Conservation (phyloP, 345 rosid species). For the Camelina hispida region DNA sequence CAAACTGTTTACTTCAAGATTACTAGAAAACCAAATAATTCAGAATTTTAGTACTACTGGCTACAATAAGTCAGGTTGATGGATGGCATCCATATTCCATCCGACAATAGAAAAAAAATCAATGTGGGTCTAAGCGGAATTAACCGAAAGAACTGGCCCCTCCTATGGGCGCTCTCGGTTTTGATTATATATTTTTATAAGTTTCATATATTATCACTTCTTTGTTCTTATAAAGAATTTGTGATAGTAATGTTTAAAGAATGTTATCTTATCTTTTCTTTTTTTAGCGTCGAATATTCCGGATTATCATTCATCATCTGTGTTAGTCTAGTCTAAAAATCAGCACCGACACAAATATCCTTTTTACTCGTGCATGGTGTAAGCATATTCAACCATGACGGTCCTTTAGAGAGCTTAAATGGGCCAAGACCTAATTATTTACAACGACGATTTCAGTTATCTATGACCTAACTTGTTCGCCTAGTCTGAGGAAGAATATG, state of each 20-base stretch:
- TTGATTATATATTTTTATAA: conserved; percentile 18
- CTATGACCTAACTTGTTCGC: conserved; percentile 8
- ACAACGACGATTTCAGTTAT: conserved; percentile 13
- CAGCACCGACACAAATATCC: conserved; percentile 24
- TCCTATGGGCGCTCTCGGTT: conserved; percentile 46
- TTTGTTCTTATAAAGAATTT: neutral
- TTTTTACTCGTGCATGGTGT: neutral
- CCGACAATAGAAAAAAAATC: conserved; percentile 9
- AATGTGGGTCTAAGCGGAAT: conserved; percentile 38
- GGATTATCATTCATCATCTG: neutral
- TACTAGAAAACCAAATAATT: no score
- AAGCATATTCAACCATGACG: conserved; percentile 19
- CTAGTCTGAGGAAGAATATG: neutral
- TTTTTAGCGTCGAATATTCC: conserved; percentile 17
- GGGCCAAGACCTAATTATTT: conserved; percentile 32
- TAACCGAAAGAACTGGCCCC: neutral
- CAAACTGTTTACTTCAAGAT: no score
- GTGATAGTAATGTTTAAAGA: conserved; percentile 4
- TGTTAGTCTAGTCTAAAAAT: neutral
- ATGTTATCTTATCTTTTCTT: conserved; percentile 16
- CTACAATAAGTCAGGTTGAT: neutral
- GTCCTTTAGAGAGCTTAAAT: conserved; percentile 15
- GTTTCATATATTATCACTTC: conserved; percentile 5
- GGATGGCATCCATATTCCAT: neutral
- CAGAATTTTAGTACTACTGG: no score